Evolutionary conservation across 2,329 filamentous ascomycete species (phyloP), one percentile per base, ranked within the genome.

Genomic region (Trichoderma asperellum): DNA sequence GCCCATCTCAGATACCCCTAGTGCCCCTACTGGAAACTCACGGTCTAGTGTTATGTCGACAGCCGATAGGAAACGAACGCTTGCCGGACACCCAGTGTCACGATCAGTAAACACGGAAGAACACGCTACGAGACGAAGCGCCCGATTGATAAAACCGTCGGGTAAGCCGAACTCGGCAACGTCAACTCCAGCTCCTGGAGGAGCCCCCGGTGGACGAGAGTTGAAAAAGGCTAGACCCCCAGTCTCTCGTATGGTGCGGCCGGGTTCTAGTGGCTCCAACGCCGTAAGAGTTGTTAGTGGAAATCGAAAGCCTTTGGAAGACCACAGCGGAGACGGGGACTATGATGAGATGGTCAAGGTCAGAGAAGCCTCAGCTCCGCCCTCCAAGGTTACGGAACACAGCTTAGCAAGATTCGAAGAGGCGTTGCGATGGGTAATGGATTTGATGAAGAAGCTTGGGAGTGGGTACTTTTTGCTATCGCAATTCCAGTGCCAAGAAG

Each of bases 251-350:
- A 79, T 90, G 80, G 75, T 94, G 84, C 85, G 91, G 81, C 80
- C 91, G 80, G 83, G 87, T 76, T 80, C 91, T 16, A 89, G 89
- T 70, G 83, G 87, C 18, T 88, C 92, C 4, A 93, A 87, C 66
- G 92, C 96, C 49, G 93, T 93, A 21, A 88, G 94, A 74, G 92
- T 95, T 68, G 93, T 97, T 56, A 97, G 94, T 78, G 94, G 94
- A 27, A 97, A 96, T 77, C 88, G 94, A 69, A 97, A 96, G 78
- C 90, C 90, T 2, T 72, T 86, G 27, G 87, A 89, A 59, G 87
- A 91, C 63, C 88, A 91, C 70, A 83, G 84, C 49, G 87, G 90
- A 82, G 92, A 95, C 68, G 79, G 89, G 40, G 91, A 96, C 71
- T 83, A 87, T 24, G 91, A 88, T 73, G 92, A 94, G 73, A 77